Conservation (phyloP, 176 grass and related monocot species). For the Oryza officinalis region DNA sequence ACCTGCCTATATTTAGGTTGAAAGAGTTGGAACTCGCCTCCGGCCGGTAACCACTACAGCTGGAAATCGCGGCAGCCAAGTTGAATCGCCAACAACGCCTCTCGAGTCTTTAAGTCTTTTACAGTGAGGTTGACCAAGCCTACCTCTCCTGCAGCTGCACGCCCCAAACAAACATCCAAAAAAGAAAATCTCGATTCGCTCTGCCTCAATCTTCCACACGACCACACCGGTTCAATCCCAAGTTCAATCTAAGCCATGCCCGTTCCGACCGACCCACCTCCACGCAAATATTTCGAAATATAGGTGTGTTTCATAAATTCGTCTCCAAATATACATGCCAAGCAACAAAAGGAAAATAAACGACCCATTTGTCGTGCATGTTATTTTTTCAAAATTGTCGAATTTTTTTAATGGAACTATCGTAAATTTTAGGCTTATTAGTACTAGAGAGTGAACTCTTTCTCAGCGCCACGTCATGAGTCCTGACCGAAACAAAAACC, state of each 20-base stretch:
- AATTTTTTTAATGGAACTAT: no score
- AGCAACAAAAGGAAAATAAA: no score
- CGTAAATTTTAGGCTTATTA: not conserved
- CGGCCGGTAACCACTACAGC: constrained; percentile 13
- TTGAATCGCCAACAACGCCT: not conserved
- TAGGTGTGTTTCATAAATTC: no score
- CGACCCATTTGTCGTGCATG: no score
- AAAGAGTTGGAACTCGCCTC: not conserved
- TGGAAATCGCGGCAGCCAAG: not conserved
- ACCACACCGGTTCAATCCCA: not conserved
- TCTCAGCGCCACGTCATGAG: not conserved
- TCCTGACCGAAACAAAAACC: not conserved
- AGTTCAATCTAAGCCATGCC: not conserved
- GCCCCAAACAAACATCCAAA: not conserved
- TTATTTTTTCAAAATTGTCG: no score
- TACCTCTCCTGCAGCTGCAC: not conserved
- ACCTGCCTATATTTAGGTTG: not conserved
- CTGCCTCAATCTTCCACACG: not conserved
- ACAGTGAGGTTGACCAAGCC: not conserved
- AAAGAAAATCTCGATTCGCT: not conserved
- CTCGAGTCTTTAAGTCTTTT: not conserved
- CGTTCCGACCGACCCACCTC: not conserved
- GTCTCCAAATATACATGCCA: no score
- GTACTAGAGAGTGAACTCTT: not conserved
- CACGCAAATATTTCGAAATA: not conserved